Base-by-base conservation (phyloP, 805 yeast species). In the Metschnikowia continentalis region DNA sequence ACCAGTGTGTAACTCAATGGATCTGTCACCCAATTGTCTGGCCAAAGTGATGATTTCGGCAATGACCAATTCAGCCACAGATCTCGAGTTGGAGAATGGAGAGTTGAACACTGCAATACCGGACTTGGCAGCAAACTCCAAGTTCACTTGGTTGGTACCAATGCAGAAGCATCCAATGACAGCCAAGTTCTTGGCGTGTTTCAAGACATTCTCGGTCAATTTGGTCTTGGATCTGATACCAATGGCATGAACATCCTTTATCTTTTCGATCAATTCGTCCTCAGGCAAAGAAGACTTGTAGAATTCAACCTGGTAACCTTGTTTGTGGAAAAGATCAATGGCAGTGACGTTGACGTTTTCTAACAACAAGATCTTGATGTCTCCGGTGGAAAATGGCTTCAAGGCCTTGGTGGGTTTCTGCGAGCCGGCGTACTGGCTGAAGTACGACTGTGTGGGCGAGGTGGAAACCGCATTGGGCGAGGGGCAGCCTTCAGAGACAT, bases 101-200 rank as follows among this genome's bases (percentile, higher is more conserved):
- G 99, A 91, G 80, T 90, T 90, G 85, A 94, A 94, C 22, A 94
- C 99, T 43, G 97, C 91, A 69, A 92, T 81, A 75, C 99, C 99
- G 46, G 81, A 80, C 64, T 85, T 81, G 57, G 98, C 97, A 51
- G 99, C 99, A 62, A 68, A 88, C 60, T 88, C 88, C 57, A 91
- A 79, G 69, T 94, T 95, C 50, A 94, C 99, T 76, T 94, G 99
- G 76, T 94, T 94, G 54, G 98, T 94, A 65, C 99, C 99, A 61
- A 94, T 94, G 80, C 99, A 94, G 87, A 94, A 94, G 77, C 99
- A 94, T 51, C 99, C 99, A 71, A 94, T 77, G 32, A 82, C 91
- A 26, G 88, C 88, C 71, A 94, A 79, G 76, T 92, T 89, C 69
- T 84, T 86, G 51, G 99, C 99, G 62, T 88, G 88, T 57, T 81